Percentiles rank a stretch among this genome's conserved stretches.
Evolutionary conservation across 208 protist species (phyloP).

Genomic region (Naegleria fowleri): DNA sequence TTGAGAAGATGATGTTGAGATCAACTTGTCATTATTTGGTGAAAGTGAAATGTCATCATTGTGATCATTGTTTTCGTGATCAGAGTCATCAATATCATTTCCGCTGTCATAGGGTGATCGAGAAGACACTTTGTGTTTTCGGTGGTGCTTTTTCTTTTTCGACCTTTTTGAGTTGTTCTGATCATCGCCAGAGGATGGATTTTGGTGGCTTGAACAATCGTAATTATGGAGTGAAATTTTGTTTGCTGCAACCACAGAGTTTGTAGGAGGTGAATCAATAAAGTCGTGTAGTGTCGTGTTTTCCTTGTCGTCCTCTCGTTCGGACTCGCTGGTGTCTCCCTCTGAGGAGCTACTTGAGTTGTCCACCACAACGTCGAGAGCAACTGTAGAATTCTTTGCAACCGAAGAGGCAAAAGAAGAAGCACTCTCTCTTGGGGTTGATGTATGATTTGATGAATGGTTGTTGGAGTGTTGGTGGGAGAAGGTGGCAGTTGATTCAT

Average conservation of each 20-base stretch:
- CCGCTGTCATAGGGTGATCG: background rate
- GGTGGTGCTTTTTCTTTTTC: background rate
- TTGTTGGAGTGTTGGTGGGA: background rate
- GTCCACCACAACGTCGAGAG: background rate
- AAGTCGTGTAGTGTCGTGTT: background rate
- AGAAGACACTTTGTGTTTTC: background rate
- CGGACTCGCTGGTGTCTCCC: background rate
- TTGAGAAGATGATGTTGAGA: background rate
- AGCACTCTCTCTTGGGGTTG: no score
- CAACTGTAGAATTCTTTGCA: no score
- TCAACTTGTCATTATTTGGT: background rate
- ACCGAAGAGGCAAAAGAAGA: no score
- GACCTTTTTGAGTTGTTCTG: background rate
- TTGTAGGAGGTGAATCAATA: background rate
- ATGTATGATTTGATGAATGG: no score
- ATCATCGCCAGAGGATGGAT: no score
- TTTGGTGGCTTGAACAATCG: no score
- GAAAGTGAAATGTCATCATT: background rate
- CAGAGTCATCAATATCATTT: background rate
- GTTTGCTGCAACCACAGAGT: background rate
- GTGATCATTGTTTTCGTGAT: background rate
- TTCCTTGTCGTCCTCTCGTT: background rate
- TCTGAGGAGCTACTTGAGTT: background rate
- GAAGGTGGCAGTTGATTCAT: background rate
- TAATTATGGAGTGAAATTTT: no score